These are phyloP conservation scores for Taxillus chinensis DNA, from an alignment of 164 flowering plant genomes.

Conservation along the genomic window DNA sequence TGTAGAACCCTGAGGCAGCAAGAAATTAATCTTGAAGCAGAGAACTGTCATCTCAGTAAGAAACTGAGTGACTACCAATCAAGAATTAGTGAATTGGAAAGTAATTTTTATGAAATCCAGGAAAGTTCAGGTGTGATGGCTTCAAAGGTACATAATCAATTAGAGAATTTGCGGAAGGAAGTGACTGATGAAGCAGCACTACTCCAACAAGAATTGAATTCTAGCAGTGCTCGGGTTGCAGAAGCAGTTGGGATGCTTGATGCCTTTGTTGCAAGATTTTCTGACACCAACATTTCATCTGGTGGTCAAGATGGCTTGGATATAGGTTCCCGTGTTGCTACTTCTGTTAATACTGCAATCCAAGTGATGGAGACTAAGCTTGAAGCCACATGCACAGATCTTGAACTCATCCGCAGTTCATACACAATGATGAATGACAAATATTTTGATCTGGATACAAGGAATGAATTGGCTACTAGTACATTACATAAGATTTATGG, in stretches of 20 bases:
- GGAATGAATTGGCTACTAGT: slow-evolving; percentile 32
- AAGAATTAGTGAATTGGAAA: slow-evolving; percentile 32
- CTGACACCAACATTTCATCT: slow-evolving; percentile 8
- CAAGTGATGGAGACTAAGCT: slow-evolving; percentile 45
- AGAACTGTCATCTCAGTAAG: slow-evolving; percentile 26
- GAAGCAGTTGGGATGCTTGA: slow-evolving; percentile 41
- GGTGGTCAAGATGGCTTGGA: slow-evolving; percentile 15
- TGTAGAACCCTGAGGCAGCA: slow-evolving; percentile 24
- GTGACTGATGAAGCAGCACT: slow-evolving; percentile 21
- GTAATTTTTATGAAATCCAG: slow-evolving; percentile 33
- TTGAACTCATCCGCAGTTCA: slow-evolving; percentile 21
- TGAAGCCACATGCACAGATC: slow-evolving; percentile 33
- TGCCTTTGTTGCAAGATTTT: slow-evolving; percentile 15
- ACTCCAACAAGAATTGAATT: slow-evolving; percentile 45
- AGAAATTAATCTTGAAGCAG: slow-evolving; percentile 19
- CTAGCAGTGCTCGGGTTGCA: slow-evolving; percentile 25
- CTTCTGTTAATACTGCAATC: slow-evolving; percentile 44
- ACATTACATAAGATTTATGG: slow-evolving; percentile 32
- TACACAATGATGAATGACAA: slow-evolving; percentile 31
- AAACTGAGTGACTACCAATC: slow-evolving; percentile 30
- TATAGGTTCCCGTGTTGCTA: slow-evolving; percentile 16
- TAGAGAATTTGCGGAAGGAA: slow-evolving; percentile 43
- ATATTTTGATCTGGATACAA: slow-evolving; percentile 25
- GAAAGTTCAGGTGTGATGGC: slow-evolving; percentile 29
- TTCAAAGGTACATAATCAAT: slow-evolving; percentile 21